phyloP scores from a whole-genome alignment of 345 rosid genomes.

The Eucalyptus pauciflora region DNA sequence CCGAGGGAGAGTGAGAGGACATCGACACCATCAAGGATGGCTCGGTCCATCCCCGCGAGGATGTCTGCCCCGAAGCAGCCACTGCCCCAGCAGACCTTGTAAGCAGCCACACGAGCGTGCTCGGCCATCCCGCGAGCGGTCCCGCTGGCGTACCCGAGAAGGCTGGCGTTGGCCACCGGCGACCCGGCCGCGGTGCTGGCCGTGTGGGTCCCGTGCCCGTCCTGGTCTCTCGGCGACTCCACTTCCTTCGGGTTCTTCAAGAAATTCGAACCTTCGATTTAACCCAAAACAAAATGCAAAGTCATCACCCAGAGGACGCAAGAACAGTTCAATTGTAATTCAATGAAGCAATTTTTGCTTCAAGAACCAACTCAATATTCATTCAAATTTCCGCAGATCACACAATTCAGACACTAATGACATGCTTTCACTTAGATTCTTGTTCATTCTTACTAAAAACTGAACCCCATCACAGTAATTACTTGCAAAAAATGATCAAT shows the following conservation, averaged over 20 bases:
- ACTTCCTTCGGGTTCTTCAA: constrained; percentile 24
- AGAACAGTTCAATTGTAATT: neutral
- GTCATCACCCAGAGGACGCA: neutral
- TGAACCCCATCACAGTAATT: neutral
- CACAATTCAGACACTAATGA: neutral
- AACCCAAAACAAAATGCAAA: neutral
- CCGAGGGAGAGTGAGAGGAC: constrained; percentile 85
- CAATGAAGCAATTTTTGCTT: neutral
- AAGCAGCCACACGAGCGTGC: constrained; percentile 59
- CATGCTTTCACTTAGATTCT: neutral
- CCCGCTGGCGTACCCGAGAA: constrained; percentile 79
- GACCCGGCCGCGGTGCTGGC: constrained; percentile 81
- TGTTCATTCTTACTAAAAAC: neutral
- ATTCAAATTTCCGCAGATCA: neutral
- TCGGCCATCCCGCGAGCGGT: constrained; percentile 79
- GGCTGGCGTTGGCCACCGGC: constrained; percentile 53
- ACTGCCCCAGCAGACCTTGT: constrained; percentile 74
- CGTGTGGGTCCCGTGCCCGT: constrained; percentile 92
- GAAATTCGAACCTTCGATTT: constrained; percentile 13
- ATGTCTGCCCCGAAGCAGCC: constrained; percentile 85
- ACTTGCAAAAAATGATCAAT: neutral
- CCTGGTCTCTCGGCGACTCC: constrained; percentile 65
- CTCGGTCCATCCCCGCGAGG: constrained; percentile 81
- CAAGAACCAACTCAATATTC: neutral
- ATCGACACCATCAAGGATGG: constrained; percentile 77